Evolutionary conservation across 179 eudicot genomes (phyloP).

Genomic region (Camellia oleifera): DNA sequence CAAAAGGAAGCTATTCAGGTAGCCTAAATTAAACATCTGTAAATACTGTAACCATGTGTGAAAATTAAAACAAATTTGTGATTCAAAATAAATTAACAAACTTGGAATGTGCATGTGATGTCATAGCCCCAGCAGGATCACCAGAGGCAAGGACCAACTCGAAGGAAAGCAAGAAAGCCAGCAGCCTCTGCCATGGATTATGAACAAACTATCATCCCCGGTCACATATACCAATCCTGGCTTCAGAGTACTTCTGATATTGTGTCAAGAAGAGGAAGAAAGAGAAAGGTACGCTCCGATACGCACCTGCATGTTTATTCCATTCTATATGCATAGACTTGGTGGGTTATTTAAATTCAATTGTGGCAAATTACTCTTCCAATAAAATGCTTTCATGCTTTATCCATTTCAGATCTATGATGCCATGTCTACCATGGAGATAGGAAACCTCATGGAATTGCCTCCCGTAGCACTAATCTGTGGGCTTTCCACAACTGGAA

Average conservation of each 20-base stretch:
- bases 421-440: conserved; percentile 45
- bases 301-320: neutral
- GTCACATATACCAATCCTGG: conserved; percentile 83
- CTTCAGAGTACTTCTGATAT: conserved; percentile 67
- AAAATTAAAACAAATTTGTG: neutral
- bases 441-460: conserved; percentile 53
- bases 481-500: conserved; percentile 41
- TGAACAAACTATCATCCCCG: conserved; percentile 77
- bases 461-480: conserved; percentile 67
- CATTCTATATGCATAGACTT: neutral
- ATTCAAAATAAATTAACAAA: conserved; percentile 6
- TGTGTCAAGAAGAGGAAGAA: conserved; percentile 49
- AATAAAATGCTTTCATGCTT: neutral
- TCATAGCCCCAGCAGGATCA: conserved; percentile 28
- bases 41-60: neutral
- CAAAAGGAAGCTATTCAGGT: conserved; percentile 47
- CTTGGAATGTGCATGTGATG: conserved; percentile 15
- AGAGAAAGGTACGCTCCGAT: conserved; percentile 44
- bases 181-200: conserved; percentile 55
- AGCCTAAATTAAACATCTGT: conserved; percentile 8
- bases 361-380: neutral
- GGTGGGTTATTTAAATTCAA: neutral
- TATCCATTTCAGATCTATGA: conserved; percentile 21
- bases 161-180: conserved; percentile 50
- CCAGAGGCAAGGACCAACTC: conserved; percentile 35